Conservation (phyloP, 176 grass and related monocot species). For the Carex pumila region DNA sequence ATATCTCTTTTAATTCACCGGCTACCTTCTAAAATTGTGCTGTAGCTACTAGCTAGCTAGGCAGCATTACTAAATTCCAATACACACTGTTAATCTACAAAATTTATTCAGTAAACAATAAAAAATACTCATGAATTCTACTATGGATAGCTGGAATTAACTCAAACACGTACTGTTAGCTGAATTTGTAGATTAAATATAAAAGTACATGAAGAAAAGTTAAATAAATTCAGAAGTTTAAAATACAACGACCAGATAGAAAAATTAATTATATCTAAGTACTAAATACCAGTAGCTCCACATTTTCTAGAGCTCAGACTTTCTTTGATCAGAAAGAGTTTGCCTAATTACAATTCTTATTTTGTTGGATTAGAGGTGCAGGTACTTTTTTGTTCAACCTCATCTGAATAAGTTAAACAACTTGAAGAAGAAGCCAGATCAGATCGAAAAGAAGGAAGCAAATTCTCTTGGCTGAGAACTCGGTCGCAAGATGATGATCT, state of each 20-base stretch:
- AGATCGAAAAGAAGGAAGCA: background rate
- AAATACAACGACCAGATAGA: background rate
- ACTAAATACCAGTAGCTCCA: background rate
- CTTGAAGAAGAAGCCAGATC: constrained; percentile 18
- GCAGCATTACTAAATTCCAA: background rate
- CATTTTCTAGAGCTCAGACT: background rate
- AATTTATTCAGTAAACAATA: background rate
- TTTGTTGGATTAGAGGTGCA: background rate
- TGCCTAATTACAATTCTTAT: background rate
- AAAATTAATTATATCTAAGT: background rate
- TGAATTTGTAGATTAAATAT: background rate
- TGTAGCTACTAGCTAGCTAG: background rate
- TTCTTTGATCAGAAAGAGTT: background rate
- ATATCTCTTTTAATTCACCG: background rate
- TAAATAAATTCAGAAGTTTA: background rate
- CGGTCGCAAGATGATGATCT: background rate
- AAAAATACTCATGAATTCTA: background rate
- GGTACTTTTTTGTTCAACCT: background rate
- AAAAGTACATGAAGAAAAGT: background rate
- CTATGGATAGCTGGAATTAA: background rate
- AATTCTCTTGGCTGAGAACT: background rate
- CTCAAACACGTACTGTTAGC: background rate
- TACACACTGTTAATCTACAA: too few species aligned
- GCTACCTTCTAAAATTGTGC: background rate
- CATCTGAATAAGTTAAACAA: constrained; percentile 23